These are phyloP conservation scores for Vinca minor DNA, from an alignment of 257 asterid genomes.

Conservation along the genomic window DNA sequence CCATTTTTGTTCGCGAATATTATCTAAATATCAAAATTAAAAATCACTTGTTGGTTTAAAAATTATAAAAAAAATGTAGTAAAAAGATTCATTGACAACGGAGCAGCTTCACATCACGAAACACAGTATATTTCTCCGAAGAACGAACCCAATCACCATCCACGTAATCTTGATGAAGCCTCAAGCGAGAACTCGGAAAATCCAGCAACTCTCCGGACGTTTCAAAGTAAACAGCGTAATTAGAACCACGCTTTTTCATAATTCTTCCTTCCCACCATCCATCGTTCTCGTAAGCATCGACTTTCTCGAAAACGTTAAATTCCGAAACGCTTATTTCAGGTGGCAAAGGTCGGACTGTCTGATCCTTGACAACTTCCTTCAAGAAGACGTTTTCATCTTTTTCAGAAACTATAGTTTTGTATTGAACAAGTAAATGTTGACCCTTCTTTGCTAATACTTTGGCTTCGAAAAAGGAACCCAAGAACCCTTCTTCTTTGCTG, in stretches of 20 bases:
- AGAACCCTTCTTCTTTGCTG: constrained; percentile 14
- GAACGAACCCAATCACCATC: not conserved
- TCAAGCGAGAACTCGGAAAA: not conserved
- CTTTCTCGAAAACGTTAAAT: not conserved
- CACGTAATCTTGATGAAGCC: not conserved
- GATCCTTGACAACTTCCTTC: constrained; percentile 4
- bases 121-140: too few relatives aligned
- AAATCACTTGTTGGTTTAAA: too few relatives aligned
- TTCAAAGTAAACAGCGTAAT: not conserved
- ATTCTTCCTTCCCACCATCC: constrained; percentile 2
- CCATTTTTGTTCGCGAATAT: too few relatives aligned
- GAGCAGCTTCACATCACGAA: too few relatives aligned
- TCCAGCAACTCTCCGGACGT: not conserved
- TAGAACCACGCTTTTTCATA: not conserved
- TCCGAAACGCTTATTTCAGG: not conserved
- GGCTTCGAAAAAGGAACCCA: constrained; percentile 12
- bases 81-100: too few relatives aligned
- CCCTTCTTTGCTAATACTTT: not conserved
- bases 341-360: not conserved
- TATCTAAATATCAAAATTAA: too few relatives aligned
- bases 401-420: constrained; percentile 5
- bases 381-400: not conserved
- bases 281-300: not conserved
- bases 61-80: too few relatives aligned
- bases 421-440: not conserved